Conservation (phyloP, 495 filamentous ascomycete species). For the Parathielavia appendiculata region DNA sequence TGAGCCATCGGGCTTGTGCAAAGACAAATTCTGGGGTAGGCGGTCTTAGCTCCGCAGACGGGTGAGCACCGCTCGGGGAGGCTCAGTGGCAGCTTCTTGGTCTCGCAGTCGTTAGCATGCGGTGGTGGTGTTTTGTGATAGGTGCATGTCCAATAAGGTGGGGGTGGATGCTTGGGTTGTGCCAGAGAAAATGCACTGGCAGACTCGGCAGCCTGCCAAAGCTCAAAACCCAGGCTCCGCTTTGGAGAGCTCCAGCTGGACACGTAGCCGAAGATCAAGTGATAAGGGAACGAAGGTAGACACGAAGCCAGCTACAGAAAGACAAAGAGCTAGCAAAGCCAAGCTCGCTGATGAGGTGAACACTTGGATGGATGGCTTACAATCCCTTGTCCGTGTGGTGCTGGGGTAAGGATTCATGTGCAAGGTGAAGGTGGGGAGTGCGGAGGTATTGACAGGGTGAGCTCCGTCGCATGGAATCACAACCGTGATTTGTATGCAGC, state of each 20-base stretch:
- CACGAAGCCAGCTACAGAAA: background rate
- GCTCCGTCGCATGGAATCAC: no score
- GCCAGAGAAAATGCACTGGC: background rate
- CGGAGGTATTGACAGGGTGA: no score
- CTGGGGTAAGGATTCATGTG: no score
- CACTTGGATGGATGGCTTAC: no score
- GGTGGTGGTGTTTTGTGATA: constrained; percentile 21
- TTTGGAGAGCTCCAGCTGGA: background rate
- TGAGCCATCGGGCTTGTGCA: constrained; percentile 50
- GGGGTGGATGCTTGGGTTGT: constrained; percentile 8
- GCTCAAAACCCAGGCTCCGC: background rate
- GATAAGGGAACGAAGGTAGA: no score
- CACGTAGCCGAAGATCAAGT: background rate
- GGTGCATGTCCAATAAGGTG: constrained; percentile 16
- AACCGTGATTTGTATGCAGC: no score
- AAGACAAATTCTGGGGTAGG: constrained; percentile 19
- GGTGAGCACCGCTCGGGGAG: constrained; percentile 33
- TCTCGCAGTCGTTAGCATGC: constrained; percentile 32
- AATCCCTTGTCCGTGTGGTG: no score
- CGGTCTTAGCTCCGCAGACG: constrained; percentile 28
- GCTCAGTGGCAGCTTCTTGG: constrained; percentile 35
- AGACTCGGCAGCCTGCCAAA: background rate
- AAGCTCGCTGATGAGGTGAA: no score
- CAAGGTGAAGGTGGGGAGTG: no score
- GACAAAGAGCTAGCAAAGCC: no score